Evolutionary conservation across 208 protist genomes (phyloP).

Genomic region (Porcisia deanei): DNA sequence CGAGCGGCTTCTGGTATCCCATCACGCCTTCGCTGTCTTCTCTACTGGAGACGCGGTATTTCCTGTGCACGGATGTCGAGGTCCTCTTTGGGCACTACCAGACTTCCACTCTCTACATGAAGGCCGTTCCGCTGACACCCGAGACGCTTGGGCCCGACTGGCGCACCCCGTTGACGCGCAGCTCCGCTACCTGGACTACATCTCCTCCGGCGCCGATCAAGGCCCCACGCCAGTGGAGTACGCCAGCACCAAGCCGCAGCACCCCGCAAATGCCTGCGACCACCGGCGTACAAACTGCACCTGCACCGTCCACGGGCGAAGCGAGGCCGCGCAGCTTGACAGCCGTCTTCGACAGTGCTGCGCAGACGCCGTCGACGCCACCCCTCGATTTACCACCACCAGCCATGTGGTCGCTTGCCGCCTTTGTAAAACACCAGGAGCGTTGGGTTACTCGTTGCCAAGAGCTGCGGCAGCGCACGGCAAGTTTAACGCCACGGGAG

Average conservation of each 20-base stretch:
- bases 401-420: slow-evolving; percentile 15
- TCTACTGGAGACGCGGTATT: slow-evolving; percentile 24
- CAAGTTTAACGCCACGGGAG: not conserved
- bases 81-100: slow-evolving; percentile 32
- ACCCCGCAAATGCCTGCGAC: not conserved
- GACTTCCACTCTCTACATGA: slow-evolving; percentile 18
- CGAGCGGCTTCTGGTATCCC: slow-evolving; percentile 15
- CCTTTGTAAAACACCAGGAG: slow-evolving; percentile 20
- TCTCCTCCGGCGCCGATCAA: slow-evolving; percentile 21
- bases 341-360: slow-evolving; percentile 10
- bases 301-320: not conserved
- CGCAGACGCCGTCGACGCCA: not conserved
- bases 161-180: slow-evolving; percentile 23
- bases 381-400: not conserved
- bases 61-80: slow-evolving; percentile 35
- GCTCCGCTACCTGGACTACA: slow-evolving; percentile 1
- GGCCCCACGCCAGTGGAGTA: slow-evolving; percentile 3
- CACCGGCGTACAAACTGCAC: not conserved
- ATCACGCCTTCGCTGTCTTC: slow-evolving; percentile 31
- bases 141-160: slow-evolving; percentile 8
- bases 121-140: slow-evolving; percentile 5
- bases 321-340: slow-evolving; percentile 14
- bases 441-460: slow-evolving; percentile 17
- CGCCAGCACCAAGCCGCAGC: not conserved
- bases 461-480: slow-evolving; percentile 5